Conservation (phyloP, 2,329 filamentous ascomycete species). For the Hypoxylon sp. region DNA sequence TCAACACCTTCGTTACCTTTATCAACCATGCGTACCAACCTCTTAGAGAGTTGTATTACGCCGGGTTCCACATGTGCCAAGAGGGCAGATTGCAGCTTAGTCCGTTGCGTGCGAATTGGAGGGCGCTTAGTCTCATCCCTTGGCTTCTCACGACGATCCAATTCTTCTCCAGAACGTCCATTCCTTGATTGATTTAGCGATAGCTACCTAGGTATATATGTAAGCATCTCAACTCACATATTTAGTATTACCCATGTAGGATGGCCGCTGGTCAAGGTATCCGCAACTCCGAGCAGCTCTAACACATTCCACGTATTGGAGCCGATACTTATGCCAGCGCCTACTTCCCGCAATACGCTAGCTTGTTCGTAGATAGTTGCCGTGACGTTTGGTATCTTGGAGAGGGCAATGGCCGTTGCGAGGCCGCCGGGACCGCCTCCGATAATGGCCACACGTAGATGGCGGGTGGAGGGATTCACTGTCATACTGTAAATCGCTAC, state of each 20-base stretch:
- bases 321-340: slow-evolving; percentile 63
- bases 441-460: slow-evolving; percentile 48
- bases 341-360: slow-evolving; percentile 61
- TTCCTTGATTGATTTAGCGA: slow-evolving; percentile 45
- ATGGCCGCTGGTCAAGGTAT: slow-evolving; percentile 50
- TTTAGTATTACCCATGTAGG: slow-evolving; percentile 48
- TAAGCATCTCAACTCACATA: slow-evolving; percentile 42
- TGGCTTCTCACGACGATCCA: slow-evolving; percentile 46
- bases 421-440: slow-evolving; percentile 53
- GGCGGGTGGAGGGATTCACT: slow-evolving; percentile 35
- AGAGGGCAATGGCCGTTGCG: slow-evolving; percentile 62
- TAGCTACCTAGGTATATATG: background rate
- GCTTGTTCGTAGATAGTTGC: slow-evolving; percentile 63
- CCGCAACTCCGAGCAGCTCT: slow-evolving; percentile 61
- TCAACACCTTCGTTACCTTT: slow-evolving; percentile 55
- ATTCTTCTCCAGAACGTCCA: slow-evolving; percentile 50
- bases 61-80: slow-evolving; percentile 61
- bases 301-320: slow-evolving; percentile 64
- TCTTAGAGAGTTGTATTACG: slow-evolving; percentile 62
- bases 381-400: slow-evolving; percentile 58
- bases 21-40: slow-evolving; percentile 59
- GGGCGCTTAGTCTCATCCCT: slow-evolving; percentile 32
- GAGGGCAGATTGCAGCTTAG: slow-evolving; percentile 64
- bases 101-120: slow-evolving; percentile 50
- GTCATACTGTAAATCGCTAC: slow-evolving; percentile 39